Evolutionary conservation across 1,284 basidiomycete species (phyloP), one percentile per base, ranked within the genome.

Genomic region (Coriolopsis trogii): DNA sequence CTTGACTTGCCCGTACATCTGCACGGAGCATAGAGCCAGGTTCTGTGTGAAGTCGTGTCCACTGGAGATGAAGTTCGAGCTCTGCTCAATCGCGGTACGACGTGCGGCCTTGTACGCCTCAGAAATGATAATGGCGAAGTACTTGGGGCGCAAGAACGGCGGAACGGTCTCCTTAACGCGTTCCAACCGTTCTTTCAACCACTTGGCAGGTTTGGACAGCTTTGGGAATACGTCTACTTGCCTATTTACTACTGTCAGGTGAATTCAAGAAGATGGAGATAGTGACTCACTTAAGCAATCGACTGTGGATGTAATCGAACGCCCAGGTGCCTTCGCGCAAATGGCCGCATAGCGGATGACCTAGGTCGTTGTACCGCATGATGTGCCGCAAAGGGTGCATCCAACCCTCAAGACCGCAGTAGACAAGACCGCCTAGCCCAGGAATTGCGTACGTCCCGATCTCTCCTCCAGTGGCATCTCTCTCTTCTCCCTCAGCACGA

Each of bases 371-470:
- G 64, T 84, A 81, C 55, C 78, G 76, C 82, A 95, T 94, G 65
- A 97, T 84, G 54, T 85, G 81, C 34, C 83, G 78, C 46, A 98
- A 73, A 0, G 87, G 86, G 58, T 89, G 84, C 93, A 98, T 97
- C 93, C 94, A 98, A 1, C 95, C 95, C 68, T 98, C 93, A 43
- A 98, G 70, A 24, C 95, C 95, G 64, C 93, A 97, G 70, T 96
- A 98, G 10, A 83, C 84, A 64, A 94, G 73, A 49, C 80, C 79
- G 0, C 89, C 91, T 29, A 85, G 68, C 24, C 79, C 81, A 9
- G 93, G 90, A 26, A 98, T 73, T 45, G 85, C 78, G 70, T 97
- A 98, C 1, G 77, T 80, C 4, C 95, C 94, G 65, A 84, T 83
- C 55, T 79, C 73, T 2, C 85, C 85, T 6, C 66, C 70, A 13